Conservation (phyloP, 2,329 filamentous ascomycete species). For the Orbilia oligospora region DNA sequence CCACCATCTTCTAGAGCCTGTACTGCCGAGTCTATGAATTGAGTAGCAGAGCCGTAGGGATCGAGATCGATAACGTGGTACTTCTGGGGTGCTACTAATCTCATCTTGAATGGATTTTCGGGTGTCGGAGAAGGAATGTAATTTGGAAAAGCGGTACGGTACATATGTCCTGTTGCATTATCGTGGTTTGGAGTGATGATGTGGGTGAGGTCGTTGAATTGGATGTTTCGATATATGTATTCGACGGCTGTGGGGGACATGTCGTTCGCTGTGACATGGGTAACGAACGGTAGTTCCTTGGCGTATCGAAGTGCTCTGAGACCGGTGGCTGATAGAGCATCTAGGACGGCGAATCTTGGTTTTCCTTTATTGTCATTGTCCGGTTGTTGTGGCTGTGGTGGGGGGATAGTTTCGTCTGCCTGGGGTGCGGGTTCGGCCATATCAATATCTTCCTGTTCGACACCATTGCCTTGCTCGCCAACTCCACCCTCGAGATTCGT, state of each 20-base stretch:
- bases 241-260: conserved; percentile 82
- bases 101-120: conserved; percentile 37
- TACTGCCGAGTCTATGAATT: conserved; percentile 91
- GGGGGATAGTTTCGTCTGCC: background rate
- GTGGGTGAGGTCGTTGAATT: conserved; percentile 79
- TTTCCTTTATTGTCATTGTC: background rate
- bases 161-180: conserved; percentile 94
- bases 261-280: conserved; percentile 89
- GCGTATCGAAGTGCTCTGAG: conserved; percentile 91
- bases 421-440: conserved; percentile 49
- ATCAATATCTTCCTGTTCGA: conserved; percentile 28
- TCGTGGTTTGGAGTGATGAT: conserved; percentile 65
- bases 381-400: conserved; percentile 26
- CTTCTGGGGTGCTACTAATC: conserved; percentile 67
- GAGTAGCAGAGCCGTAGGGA: conserved; percentile 92
- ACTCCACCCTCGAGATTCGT: conserved; percentile 64
- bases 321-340: conserved; percentile 94
- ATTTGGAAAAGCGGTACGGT: conserved; percentile 67
- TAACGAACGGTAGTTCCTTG: conserved; percentile 87
- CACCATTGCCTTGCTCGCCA: conserved; percentile 63
- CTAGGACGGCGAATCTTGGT: conserved; percentile 82
- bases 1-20: conserved; percentile 87
- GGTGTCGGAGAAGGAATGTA: conserved; percentile 32
- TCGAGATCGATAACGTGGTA: conserved; percentile 98
- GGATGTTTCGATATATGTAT: conserved; percentile 85